Conservation (phyloP, 2,329 filamentous ascomycete genomes). For the Talaromyces funiculosus region DNA sequence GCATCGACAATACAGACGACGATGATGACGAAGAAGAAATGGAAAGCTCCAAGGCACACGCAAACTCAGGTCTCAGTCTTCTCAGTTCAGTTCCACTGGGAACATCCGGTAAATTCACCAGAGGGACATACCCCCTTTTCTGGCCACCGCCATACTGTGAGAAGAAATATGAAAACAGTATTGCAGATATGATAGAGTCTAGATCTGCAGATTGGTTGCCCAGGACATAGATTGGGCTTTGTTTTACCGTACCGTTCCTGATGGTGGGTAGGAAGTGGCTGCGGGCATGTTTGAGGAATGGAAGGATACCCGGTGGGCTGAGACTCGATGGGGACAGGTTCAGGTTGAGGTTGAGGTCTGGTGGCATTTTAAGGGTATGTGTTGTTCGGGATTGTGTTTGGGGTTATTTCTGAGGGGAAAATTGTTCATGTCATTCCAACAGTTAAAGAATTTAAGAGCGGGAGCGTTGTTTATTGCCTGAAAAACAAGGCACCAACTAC, state of each 20-base stretch:
- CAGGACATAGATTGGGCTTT: constrained; percentile 34
- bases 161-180: constrained; percentile 58
- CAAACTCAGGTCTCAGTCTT: constrained; percentile 54
- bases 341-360: not conserved
- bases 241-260: constrained; percentile 18
- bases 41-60: constrained; percentile 49
- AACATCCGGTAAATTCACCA: constrained; percentile 52
- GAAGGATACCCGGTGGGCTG: constrained; percentile 21
- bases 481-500: constrained; percentile 1
- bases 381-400: not conserved
- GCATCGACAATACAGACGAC: not conserved
- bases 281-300: constrained; percentile 34
- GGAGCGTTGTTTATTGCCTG: not conserved
- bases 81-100: constrained; percentile 43
- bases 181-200: constrained; percentile 57
- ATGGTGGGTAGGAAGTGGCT: constrained; percentile 21
- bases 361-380: not conserved
- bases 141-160: constrained; percentile 20
- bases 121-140: constrained; percentile 47
- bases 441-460: not conserved
- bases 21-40: constrained; percentile 22
- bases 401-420: not conserved
- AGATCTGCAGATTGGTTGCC: constrained; percentile 50
- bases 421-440: constrained; percentile 4
- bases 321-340: not conserved